Evolutionary conservation across 1,284 basidiomycete genomes (phyloP).

Genomic region (Boletus calvinii): DNA sequence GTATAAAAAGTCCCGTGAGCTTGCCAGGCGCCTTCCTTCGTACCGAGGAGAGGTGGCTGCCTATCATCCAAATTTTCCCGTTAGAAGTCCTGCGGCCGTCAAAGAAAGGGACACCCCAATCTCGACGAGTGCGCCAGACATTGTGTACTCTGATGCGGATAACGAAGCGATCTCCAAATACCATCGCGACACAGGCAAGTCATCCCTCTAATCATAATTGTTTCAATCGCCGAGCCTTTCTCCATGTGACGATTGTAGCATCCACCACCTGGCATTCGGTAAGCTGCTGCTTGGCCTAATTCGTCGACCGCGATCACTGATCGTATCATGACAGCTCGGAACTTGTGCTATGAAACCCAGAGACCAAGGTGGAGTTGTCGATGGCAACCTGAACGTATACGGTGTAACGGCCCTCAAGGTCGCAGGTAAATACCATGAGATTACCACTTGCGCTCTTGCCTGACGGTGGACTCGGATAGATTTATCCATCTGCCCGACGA

Average conservation of each 20-base stretch:
- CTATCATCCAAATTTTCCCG: constrained; percentile 49
- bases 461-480: constrained; percentile 15
- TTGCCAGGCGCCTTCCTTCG: constrained; percentile 50
- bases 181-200: constrained; percentile 33
- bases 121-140: constrained; percentile 42
- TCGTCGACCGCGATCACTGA: background rate
- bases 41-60: constrained; percentile 51
- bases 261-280: constrained; percentile 58
- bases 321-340: constrained; percentile 14
- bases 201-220: background rate
- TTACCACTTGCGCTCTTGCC: background rate
- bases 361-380: constrained; percentile 21
- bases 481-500: constrained; percentile 25
- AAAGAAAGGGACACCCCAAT: constrained; percentile 37
- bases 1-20: constrained; percentile 41
- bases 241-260: constrained; percentile 30
- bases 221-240: background rate
- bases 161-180: constrained; percentile 50
- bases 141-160: constrained; percentile 57
- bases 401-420: constrained; percentile 23
- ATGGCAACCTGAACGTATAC: constrained; percentile 22
- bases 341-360: constrained; percentile 28
- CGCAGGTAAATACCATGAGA: constrained; percentile 16
- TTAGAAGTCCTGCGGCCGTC: constrained; percentile 43
- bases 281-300: constrained; percentile 13